These are phyloP conservation scores for Petunia secreta DNA, from an alignment of 257 asterid species.

Conservation along the genomic window DNA sequence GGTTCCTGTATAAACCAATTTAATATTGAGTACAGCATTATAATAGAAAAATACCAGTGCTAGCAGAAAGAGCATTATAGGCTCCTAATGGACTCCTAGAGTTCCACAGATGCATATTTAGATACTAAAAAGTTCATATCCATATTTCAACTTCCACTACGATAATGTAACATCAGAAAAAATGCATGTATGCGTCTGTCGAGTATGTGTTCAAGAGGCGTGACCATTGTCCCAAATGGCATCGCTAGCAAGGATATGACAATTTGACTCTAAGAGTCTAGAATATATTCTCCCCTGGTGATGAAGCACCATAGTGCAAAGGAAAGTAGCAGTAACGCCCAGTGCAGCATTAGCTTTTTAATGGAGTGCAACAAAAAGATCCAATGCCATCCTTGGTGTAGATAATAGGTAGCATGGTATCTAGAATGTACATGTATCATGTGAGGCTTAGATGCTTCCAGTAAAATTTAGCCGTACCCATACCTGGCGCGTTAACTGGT, in stretches of 20 bases:
- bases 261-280: background rate
- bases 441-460: background rate
- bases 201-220: background rate
- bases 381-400: constrained; percentile 10
- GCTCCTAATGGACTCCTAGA: background rate
- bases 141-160: background rate
- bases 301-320: background rate
- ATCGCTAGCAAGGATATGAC: background rate
- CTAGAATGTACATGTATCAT: background rate
- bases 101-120: background rate
- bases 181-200: background rate
- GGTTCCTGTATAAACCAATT: constrained; percentile 37
- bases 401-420: background rate
- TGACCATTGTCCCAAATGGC: background rate
- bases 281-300: constrained; percentile 4
- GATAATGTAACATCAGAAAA: background rate
- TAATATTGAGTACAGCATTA: background rate
- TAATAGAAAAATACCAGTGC: background rate
- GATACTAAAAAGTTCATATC: background rate
- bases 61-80: background rate
- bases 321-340: constrained; percentile 7
- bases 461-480: constrained; percentile 2
- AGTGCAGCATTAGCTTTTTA: background rate
- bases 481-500: constrained; percentile 49
- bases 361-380: background rate